Evolutionary conservation across 2,329 filamentous ascomycete species (phyloP), one percentile per base, ranked within the genome.

Genomic region (Aspergillus fumigatus): DNA sequence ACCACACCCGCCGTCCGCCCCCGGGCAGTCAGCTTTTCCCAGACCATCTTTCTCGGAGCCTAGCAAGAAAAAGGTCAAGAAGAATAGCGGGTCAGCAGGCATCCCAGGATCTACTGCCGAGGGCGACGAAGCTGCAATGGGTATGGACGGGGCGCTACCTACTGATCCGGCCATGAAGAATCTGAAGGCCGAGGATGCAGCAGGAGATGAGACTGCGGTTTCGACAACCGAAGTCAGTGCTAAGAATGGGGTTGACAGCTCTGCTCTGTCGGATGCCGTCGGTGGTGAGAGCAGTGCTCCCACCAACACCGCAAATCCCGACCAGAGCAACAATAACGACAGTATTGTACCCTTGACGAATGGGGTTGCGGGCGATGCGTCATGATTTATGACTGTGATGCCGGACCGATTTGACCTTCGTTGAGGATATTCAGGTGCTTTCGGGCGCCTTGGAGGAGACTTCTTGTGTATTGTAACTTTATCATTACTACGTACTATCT

Each of bases 301-400:
- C 45, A 52, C 55, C 50, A 55, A 55, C 21, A 38, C 54, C 27
- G 52, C 56, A n/a, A 59, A 60, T 50, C 54, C 64, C 4, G 59
- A 59, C 32, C 59, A 56, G 41, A 61, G 53, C 23, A 66, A 69
- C 53, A 54, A 62, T 73, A 55, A 75, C 76, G 49, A 67, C 78
- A 52, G 59, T 59, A 43, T 71, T 72, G 35, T 69, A 69, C 23
- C 77, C 76, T 47, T 76, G 69, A 62, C 74, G 29, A 79, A 89
- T 83, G 86, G 87, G 80, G 73, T 81, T 77, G 61, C 78, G 74
- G 60, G 82, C 80, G 65, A 88, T 79, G 72, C 82, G 38, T 63
- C 60, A 58, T 63, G 59, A 65, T 59, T n/a, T 57, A 58, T 62
- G 54, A 61, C 50, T 50, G 38, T 41, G 9, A 32, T 19, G 29